Base-by-base conservation (phyloP, 441 rosid species). In the Syzygium malaccense region DNA sequence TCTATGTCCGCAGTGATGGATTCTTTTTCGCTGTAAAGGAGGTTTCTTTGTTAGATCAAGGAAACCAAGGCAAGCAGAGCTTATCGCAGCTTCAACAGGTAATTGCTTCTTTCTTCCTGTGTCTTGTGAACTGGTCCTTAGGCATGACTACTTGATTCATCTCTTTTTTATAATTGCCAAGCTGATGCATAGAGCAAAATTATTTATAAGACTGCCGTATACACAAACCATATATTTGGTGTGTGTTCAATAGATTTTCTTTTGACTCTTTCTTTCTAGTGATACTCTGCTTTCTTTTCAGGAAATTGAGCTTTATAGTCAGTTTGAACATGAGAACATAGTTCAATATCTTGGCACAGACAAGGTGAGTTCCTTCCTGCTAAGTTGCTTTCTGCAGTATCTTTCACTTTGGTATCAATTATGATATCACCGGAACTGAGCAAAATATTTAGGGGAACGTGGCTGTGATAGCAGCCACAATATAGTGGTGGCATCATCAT, bases 21-120 rank as follows among this genome's bases (percentile, higher is more conserved):
- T 86, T 89, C 55, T 86, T 86, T 58, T 89, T 89, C 12, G 90
- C 90, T 80, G 41, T 89, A 23, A 89, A 89, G 86, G 90, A 89
- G 68, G 90, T 89, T 86, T 86, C 84, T 9, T 80, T 89, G 62
- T 88, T 56, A 37, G 86, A 86, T 56, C 90, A 79, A 86, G 90
- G 90, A 51, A 60, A 15, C 79, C 89, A 54, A 71, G 90, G 86
- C 55, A 78, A 84, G 78, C 32, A 89, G 28, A 86, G 90, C 54
- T 20, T 89, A 32, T 26, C 78, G 17, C 90, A 89, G 86, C 90
- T 89, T 55, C 41, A 26, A 64, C 86, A 33, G 55, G 90, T 86
- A 79, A 83, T 32, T 62, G 32, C 8, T 6, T 60, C 18, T 28
- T 60, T 60, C 19, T 28, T 60, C n/a, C 9, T 60, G 19, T 28